phyloP scores from a whole-genome alignment of 768 basidiomycete genomes.

The Calocybe cyanea region DNA sequence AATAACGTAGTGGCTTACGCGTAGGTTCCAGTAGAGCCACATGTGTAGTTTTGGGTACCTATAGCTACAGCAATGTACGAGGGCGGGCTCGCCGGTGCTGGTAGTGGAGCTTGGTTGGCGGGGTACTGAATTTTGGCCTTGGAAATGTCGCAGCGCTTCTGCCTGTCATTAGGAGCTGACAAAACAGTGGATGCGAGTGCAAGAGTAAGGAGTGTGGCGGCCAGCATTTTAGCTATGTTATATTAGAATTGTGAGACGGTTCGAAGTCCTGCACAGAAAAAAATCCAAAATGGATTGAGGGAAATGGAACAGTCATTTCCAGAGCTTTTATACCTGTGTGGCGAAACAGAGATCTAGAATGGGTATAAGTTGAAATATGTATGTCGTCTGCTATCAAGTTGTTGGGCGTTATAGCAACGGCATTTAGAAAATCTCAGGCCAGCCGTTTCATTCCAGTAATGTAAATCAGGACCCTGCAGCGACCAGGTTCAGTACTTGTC shows the following conservation, averaged over 20 bases:
- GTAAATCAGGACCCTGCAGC: neutral
- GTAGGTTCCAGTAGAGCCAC: conserved; percentile 36
- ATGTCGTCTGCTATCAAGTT: too few relatives aligned
- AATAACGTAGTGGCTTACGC: conserved; percentile 27
- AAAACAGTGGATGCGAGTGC: conserved; percentile 17
- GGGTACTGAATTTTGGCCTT: conserved; percentile 25
- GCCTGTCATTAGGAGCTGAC: conserved; percentile 7
- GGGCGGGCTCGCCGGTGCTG: conserved; percentile 28
- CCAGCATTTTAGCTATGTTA: conserved; percentile 17
- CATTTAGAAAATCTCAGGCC: too few relatives aligned
- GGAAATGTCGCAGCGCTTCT: conserved; percentile 21
- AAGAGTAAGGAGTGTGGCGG: conserved; percentile 22
- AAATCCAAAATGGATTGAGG: too few relatives aligned
- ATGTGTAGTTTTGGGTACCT: conserved; percentile 57
- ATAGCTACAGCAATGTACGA: conserved; percentile 42
- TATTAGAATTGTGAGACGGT: neutral
- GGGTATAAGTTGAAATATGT: too few relatives aligned
- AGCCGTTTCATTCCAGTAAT: too few relatives aligned
- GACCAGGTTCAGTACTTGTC: neutral
- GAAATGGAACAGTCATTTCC: too few relatives aligned
- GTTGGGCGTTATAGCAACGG: neutral
- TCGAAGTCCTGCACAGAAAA: neutral
- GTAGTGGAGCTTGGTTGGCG: conserved; percentile 27
- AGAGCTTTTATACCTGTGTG: too few relatives aligned
- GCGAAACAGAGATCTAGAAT: too few relatives aligned